phyloP scores from a whole-genome alignment of 768 basidiomycete genomes.

The Amanita rubescens region DNA sequence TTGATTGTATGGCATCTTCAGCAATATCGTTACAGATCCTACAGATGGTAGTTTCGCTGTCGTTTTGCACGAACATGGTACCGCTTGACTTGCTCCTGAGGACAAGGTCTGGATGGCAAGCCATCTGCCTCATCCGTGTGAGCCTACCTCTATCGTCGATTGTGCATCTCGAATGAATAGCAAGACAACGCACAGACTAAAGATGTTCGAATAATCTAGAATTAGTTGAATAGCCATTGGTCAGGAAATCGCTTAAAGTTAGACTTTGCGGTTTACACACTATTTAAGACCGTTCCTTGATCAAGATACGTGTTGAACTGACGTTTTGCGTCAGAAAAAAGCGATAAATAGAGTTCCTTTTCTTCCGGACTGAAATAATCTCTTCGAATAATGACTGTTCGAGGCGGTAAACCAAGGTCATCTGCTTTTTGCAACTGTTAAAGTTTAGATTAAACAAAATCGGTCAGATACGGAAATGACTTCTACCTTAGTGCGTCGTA shows the following conservation, averaged over 20 bases:
- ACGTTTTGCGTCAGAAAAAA: conserved; percentile 90
- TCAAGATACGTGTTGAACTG: conserved; percentile 89
- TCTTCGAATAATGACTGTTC: conserved; percentile 79
- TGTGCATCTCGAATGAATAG: not conserved
- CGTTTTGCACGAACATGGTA: conserved; percentile 48
- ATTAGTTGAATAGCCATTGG: not conserved
- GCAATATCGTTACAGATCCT: conserved; percentile 95
- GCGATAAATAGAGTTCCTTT: conserved; percentile 86
- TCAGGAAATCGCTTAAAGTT: not conserved
- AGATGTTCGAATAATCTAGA: conserved; percentile 84
- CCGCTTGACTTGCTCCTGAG: conserved; percentile 79
- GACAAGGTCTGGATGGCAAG: conserved; percentile 92
- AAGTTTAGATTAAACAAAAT: conserved; percentile 3
- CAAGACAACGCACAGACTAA: conserved; percentile 51
- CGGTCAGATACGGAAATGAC: not conserved
- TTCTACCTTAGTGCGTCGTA: conserved; percentile 75
- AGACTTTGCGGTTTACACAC: conserved; percentile 37
- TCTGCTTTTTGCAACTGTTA: conserved; percentile 86
- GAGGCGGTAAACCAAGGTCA: conserved; percentile 90
- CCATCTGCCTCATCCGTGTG: conserved; percentile 95
- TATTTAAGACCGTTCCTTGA: conserved; percentile 87
- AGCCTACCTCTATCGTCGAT: conserved; percentile 39
- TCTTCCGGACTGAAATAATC: conserved; percentile 97
- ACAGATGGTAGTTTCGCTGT: conserved; percentile 78
- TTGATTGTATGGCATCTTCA: conserved; percentile 93